Base-by-base conservation (phyloP, 2,329 filamentous ascomycete genomes). In the Exophiala mesophila region DNA sequence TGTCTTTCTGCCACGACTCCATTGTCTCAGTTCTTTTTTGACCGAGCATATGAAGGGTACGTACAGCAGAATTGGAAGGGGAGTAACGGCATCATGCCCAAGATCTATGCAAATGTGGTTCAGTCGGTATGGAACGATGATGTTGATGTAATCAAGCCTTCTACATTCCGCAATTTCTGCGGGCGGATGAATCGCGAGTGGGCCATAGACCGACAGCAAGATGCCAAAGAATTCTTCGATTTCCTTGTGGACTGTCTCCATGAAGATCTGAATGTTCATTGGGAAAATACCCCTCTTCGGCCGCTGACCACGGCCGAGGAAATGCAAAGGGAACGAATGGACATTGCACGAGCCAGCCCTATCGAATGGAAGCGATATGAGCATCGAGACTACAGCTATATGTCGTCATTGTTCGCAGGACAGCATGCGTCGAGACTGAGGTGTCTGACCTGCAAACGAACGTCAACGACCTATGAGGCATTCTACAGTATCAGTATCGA, bases 211-310 rank as follows among this genome's bases (percentile, higher is more conserved):
- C 70, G 79, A 36, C 90, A 97, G 60, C 92, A 97, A 64, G 92
- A 98, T 58, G 84, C 88, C 2, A 85, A 89, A 52, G 92, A 97
- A 57, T 94, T 94, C 54, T 81, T 90, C 53, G 80, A 81, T 33
- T 95, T 94, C 58, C 63, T 96, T 18, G 73, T 94, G 26, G 81
- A 86, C 39, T 82, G 84, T 52, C 71, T 97, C 9, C 83, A 90
- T 55, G 85, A 92, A 59, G 92, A 98, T 63, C 81, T 94, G 4
- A 94, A 95, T 60, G 65, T 73, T 5, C 73, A 76, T 20, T 84
- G 79, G 69, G 70, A 77, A 47, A 69, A 74, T 39, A 70, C 68
- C 2, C 78, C 76, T 1, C 66, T 83, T 2, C 71, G 73, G 36
- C 71, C 73, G 4, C 65, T 84, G 29, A 80, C 76, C 0, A 70